A percentile compares a stretch with the other conserved stretches of the same genome.
These are phyloP conservation scores for Lolium perenne DNA, from an alignment of 176 grass and related monocot genomes.

Conservation along the genomic window DNA sequence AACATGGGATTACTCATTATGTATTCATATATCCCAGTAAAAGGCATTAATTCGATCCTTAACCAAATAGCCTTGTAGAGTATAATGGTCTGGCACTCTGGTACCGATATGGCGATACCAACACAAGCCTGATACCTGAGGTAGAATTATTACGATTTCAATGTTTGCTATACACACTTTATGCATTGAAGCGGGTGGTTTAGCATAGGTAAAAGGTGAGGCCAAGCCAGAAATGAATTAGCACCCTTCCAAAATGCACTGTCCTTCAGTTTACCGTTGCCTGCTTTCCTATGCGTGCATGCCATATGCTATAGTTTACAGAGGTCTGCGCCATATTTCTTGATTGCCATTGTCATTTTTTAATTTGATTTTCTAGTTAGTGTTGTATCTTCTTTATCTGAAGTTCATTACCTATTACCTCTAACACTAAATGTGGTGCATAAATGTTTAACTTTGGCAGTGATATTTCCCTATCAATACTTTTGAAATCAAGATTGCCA, in stretches of 20 bases:
- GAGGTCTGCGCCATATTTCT: neutral
- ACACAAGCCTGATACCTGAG: neutral
- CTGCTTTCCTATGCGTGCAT: neutral
- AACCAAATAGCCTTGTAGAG: neutral
- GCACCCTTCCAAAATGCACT: neutral
- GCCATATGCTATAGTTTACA: neutral
- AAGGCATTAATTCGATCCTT: neutral
- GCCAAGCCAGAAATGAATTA: neutral
- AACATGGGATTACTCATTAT: neutral
- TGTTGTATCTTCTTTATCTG: neutral
- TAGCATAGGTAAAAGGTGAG: neutral
- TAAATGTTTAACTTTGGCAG: neutral
- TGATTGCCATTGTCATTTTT: neutral
- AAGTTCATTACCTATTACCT: neutral
- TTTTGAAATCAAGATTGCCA: slow-evolving; percentile 8
- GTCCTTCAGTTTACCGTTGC: neutral
- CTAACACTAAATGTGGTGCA: neutral
- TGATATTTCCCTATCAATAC: neutral
- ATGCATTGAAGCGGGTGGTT: neutral
- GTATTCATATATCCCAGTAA: neutral
- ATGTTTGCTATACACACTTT: neutral
- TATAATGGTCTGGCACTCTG: neutral
- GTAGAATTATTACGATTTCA: neutral
- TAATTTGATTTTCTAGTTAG: neutral
- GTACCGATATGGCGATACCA: neutral